phyloP scores from a whole-genome alignment of 1,139 yeast genomes.

The Sugiyamaella xylanicola region DNA sequence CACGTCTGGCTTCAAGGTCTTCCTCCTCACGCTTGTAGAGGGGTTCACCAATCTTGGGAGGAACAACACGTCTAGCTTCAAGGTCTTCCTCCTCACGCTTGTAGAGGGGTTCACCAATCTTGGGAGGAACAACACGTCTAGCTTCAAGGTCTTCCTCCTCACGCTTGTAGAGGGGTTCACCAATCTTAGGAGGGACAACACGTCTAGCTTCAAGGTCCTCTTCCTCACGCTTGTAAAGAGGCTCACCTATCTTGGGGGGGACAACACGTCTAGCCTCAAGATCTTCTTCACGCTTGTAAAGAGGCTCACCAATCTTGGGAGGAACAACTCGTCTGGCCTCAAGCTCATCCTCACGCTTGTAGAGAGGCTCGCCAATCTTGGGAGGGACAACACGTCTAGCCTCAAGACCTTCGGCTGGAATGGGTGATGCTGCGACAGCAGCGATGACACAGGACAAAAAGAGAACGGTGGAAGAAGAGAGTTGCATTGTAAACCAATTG shows the following conservation, averaged over 20 bases:
- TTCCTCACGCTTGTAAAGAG: conserved; percentile 18
- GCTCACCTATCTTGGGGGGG: conserved; percentile 19
- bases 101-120: conserved; percentile 21
- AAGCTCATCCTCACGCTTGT: conserved; percentile 21
- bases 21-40: conserved; percentile 19
- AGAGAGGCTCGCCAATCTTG: conserved; percentile 24
- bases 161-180: conserved; percentile 25
- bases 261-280: conserved; percentile 14
- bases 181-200: conserved; percentile 19
- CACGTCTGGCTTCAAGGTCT: conserved; percentile 16
- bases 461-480: conserved; percentile 8
- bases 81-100: conserved; percentile 11
- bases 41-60: conserved; percentile 23
- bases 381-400: conserved; percentile 14
- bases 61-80: conserved; percentile 11
- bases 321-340: conserved; percentile 11
- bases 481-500: conserved; percentile 10
- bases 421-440: conserved; percentile 16
- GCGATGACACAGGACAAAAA: conserved; percentile 10
- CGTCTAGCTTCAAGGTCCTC: conserved; percentile 10
- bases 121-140: conserved; percentile 10
- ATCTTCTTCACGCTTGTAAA: conserved; percentile 21
- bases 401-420: conserved; percentile 15
- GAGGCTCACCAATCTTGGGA: conserved; percentile 24
- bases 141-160: conserved; percentile 26